phyloP scores from a whole-genome alignment of 768 basidiomycete genomes.

The Coprinellus micaceus region DNA sequence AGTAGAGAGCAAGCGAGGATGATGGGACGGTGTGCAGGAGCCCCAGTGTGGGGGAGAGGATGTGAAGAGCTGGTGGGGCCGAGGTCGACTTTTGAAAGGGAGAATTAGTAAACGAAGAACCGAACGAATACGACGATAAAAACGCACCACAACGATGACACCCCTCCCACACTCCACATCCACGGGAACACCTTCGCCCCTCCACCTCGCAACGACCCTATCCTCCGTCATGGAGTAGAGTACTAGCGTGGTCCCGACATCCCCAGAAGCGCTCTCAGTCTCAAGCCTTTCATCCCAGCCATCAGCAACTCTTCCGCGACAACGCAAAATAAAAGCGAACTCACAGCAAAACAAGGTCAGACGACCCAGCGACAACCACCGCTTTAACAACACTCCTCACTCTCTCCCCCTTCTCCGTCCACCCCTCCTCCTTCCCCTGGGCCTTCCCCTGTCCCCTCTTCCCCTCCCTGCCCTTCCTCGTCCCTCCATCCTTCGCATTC shows the following conservation, averaged over 20 bases:
- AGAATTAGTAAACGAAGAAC: not conserved
- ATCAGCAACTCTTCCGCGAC: no score
- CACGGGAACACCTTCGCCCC: not conserved
- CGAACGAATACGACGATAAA: not conserved
- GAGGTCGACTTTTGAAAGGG: conserved; percentile 46
- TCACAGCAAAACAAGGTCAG: no score
- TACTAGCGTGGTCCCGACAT: no score
- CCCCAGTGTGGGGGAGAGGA: conserved; percentile 56
- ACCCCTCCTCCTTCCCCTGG: no score
- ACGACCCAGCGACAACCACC: no score
- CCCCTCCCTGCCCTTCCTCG: not conserved
- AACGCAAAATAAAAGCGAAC: no score
- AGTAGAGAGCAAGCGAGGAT: conserved; percentile 42
- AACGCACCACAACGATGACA: not conserved
- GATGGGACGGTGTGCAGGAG: conserved; percentile 48
- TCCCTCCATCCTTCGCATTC: not conserved
- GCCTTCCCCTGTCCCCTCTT: no score
- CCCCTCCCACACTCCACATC: not conserved
- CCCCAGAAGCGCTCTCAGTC: no score
- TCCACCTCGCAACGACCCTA: not conserved
- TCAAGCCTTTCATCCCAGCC: no score
- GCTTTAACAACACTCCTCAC: no score
- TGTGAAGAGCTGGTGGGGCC: conserved; percentile 49
- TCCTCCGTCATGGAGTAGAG: not conserved
- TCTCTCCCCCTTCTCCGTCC: no score